These are phyloP conservation scores for Drosera capensis DNA, from an alignment of 148 eudicot genomes.

Conservation along the genomic window DNA sequence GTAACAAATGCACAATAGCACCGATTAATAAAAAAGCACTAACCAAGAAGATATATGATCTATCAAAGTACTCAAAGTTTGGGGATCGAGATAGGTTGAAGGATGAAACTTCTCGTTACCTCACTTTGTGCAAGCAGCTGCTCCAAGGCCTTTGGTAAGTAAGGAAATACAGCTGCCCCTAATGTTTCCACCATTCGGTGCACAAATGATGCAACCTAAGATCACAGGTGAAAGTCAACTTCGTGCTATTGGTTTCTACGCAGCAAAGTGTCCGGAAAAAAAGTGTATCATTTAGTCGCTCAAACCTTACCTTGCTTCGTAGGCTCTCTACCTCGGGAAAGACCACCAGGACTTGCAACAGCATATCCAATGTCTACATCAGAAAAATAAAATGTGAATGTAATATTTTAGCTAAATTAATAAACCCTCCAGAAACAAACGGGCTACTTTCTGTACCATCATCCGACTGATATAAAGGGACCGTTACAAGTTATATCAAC, in stretches of 20 bases:
- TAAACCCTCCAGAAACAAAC: too few relatives aligned
- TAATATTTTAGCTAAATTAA: constrained; percentile 2
- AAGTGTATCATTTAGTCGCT: neutral
- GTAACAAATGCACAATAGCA: constrained; percentile 17
- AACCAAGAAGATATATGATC: neutral
- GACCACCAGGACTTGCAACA: constrained; percentile 60
- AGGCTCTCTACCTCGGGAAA: constrained; percentile 74
- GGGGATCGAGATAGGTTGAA: too few relatives aligned
- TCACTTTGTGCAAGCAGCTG: constrained; percentile 79
- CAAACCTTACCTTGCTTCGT: constrained; percentile 57
- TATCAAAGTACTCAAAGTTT: neutral
- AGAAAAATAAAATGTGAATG: constrained; percentile 9
- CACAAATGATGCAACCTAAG: constrained; percentile 78
- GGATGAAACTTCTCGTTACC: constrained; percentile 26
- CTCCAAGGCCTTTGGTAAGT: constrained; percentile 77
- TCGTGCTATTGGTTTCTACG: too few relatives aligned
- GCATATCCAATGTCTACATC: constrained; percentile 77
- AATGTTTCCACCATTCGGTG: constrained; percentile 94
- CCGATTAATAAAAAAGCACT: constrained; percentile 2
- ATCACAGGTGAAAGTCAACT: constrained; percentile 8
- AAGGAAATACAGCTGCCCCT: constrained; percentile 80
- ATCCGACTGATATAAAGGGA: neutral
- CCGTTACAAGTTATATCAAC: too few relatives aligned
- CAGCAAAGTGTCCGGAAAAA: too few relatives aligned
- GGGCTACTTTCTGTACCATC: too few relatives aligned